Evolutionary conservation across 2,329 filamentous ascomycete genomes (phyloP), one percentile per base, ranked within the genome.

Genomic region (Pseudonectria foliicola): DNA sequence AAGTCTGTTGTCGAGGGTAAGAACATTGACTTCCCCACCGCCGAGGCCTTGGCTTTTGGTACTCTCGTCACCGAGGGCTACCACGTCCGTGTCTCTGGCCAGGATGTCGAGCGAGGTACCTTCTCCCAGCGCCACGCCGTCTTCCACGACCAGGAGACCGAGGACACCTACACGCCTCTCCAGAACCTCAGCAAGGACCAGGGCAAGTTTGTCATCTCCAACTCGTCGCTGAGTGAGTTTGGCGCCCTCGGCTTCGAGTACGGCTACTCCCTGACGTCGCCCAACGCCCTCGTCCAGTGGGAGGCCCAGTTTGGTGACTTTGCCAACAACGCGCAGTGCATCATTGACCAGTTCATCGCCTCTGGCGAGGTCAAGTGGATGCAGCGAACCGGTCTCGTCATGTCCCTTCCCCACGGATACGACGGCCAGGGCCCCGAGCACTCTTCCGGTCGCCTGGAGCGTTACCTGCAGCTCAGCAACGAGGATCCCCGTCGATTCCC

Each of bases 291-390:
- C 16, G 90, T 98, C 52, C 94, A 98, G 80, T 98, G 92, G 92
- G 92, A 98, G 69, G 92, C 92, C 25, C 92, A 98, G 66, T 98
- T 98, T 56, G 92, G 92, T 73, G 92, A 98, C 66, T 98, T 98
- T 56, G 92, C 92, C 73, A 98, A 98, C 76, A 98, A 95, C 57
- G 90, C 92, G 28, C 92, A 98, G 68, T 94, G 88, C 62, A 93
- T 98, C 64, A 93, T 98, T 57, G 92, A 98, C 63, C 92, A 98
- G 67, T 98, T 98, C 68, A 82, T 98, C 53, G 90, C 92, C 33
- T 95, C 92, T 43, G 92, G 92, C 59, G 92, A 98, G 68, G 82
- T 85, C 47, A 98, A 98, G 71, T 98, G 92, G 92, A 83, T 96
- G 67, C 92, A 98, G 71, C 83, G 92, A 64, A 95, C 89, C 35